Evolutionary conservation across 2,329 filamentous ascomycete species (phyloP).

Genomic region (Chaetomiaceae sp.): DNA sequence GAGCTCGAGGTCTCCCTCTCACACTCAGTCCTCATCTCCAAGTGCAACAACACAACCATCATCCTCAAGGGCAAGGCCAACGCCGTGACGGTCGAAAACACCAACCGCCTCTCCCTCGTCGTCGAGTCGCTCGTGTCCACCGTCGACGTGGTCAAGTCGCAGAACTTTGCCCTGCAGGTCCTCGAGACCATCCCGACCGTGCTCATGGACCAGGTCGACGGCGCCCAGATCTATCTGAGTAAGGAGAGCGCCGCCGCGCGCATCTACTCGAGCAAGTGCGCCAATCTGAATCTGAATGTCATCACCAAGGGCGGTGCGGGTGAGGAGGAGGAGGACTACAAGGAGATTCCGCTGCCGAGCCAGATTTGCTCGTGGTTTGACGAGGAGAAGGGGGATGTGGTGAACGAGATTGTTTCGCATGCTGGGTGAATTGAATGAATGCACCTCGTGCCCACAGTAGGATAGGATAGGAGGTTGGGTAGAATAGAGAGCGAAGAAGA

Average conservation of each 20-base stretch:
- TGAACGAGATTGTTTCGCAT: slow-evolving; percentile 95
- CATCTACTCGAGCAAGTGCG: slow-evolving; percentile 85
- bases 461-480: background rate
- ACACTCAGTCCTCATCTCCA: slow-evolving; percentile 87
- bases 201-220: slow-evolving; percentile 88
- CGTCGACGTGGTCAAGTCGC: slow-evolving; percentile 91
- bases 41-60: slow-evolving; percentile 86
- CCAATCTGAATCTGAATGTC: slow-evolving; percentile 82
- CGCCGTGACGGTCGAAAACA: slow-evolving; percentile 94
- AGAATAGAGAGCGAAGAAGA: background rate
- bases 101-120: slow-evolving; percentile 74
- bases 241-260: slow-evolving; percentile 74
- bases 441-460: background rate
- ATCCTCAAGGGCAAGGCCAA: slow-evolving; percentile 92
- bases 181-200: slow-evolving; percentile 73
- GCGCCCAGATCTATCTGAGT: slow-evolving; percentile 80
- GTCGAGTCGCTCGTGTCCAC: slow-evolving; percentile 86
- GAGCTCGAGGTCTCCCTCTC: slow-evolving; percentile 77
- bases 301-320: slow-evolving; percentile 61
- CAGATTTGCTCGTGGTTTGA: slow-evolving; percentile 80
- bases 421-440: too few species aligned
- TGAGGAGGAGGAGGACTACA: slow-evolving; percentile 74
- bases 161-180: slow-evolving; percentile 92
- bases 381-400: slow-evolving; percentile 64
- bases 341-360: slow-evolving; percentile 80